These are phyloP conservation scores for Pelargonium hybrid DNA, from an alignment of 441 rosid species.

Conservation along the genomic window DNA sequence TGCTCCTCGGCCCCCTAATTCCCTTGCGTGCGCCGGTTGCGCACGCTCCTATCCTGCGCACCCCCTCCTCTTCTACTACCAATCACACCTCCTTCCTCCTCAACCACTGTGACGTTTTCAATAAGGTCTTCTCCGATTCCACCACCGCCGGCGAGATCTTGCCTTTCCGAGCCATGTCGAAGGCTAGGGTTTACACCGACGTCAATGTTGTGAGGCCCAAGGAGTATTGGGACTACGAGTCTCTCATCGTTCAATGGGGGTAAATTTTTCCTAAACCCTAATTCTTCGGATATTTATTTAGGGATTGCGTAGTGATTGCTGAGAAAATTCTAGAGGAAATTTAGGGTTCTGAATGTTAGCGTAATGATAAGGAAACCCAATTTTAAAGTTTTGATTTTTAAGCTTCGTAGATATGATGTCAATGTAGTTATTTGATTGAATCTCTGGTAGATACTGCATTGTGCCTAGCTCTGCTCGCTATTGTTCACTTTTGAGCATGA, in stretches of 20 bases:
- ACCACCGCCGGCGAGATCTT: slow-evolving; percentile 32
- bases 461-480: background rate
- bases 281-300: background rate
- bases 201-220: slow-evolving; percentile 68
- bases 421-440: background rate
- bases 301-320: background rate
- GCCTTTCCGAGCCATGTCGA: slow-evolving; percentile 36
- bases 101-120: background rate
- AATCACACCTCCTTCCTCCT: slow-evolving; percentile 6
- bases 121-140: slow-evolving; percentile 12
- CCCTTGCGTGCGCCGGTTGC: slow-evolving; percentile 38
- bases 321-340: background rate
- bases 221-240: slow-evolving; percentile 90
- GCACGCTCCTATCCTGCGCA: slow-evolving; percentile 34
- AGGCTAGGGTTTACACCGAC: slow-evolving; percentile 61
- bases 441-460: background rate
- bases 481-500: background rate
- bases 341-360: background rate
- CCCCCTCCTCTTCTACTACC: slow-evolving; percentile 7
- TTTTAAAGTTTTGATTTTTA: background rate
- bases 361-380: background rate
- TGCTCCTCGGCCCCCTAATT: too few species aligned
- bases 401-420: background rate
- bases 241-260: slow-evolving; percentile 90
- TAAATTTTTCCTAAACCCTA: slow-evolving; percentile 19